Conservation (phyloP, 768 basidiomycete genomes). For the Omphalotus guepiniiformis region DNA sequence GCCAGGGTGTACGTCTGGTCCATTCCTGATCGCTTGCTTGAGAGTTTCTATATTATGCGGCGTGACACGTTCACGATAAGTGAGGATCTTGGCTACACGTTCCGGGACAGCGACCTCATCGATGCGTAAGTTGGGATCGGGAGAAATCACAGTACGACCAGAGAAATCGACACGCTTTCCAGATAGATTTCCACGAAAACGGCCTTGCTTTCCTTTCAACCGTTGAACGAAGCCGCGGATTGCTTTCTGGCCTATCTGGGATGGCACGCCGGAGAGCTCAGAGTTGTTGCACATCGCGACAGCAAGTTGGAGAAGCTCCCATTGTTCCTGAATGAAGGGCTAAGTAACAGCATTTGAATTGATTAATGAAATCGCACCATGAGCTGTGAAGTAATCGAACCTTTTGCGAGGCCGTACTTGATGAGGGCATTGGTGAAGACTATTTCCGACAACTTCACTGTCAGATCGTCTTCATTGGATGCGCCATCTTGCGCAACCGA, state of each 20-base stretch:
- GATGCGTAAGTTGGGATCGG: slow-evolving; percentile 97
- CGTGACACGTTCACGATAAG: slow-evolving; percentile 95
- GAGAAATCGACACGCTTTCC: slow-evolving; percentile 99
- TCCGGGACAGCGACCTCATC: slow-evolving; percentile 98
- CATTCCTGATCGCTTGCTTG: slow-evolving; percentile 77
- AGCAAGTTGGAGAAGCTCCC: slow-evolving; percentile 93
- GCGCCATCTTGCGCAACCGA: slow-evolving; percentile 97
- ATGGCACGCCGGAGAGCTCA: slow-evolving; percentile 88
- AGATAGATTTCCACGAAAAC: slow-evolving; percentile 95
- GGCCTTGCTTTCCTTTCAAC: slow-evolving; percentile 97
- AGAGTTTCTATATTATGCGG: slow-evolving; percentile 80
- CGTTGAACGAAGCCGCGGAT: slow-evolving; percentile 98
- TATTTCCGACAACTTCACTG: slow-evolving; percentile 96
- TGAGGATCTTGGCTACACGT: slow-evolving; percentile 90
- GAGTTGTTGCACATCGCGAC: slow-evolving; percentile 99
- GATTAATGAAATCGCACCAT: no score
- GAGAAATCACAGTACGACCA: slow-evolving; percentile 96
- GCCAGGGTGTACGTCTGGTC: slow-evolving; percentile 87
- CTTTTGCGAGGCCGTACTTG: slow-evolving; percentile 84
- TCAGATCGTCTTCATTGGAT: slow-evolving; percentile 97
- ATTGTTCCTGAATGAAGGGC: no score
- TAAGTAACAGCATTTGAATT: no score
- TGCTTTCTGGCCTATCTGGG: slow-evolving; percentile 85
- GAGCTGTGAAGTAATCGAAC: slow-evolving; percentile 81
- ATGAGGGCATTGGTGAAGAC: slow-evolving; percentile 92